Conservation (phyloP, 2,329 filamentous ascomycete species). For the Macrophomina phaseolina region DNA sequence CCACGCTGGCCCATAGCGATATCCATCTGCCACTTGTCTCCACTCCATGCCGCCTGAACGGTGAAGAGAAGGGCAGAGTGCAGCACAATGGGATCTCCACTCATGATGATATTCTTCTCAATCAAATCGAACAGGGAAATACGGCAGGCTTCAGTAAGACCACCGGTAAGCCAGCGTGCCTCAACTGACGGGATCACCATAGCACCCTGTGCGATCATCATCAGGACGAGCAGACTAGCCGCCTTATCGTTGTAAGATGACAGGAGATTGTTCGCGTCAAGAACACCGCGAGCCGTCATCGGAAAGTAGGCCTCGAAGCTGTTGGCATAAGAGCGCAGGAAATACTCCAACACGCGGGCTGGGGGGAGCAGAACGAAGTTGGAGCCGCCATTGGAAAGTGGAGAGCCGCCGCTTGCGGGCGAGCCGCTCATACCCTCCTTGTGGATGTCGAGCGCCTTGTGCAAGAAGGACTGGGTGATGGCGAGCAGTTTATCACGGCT, state of each 20-base stretch:
- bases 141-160: conserved; percentile 72
- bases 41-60: conserved; percentile 72
- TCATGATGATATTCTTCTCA: conserved; percentile 73
- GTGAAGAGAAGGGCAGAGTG: conserved; percentile 72
- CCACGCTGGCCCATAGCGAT: conserved; percentile 75
- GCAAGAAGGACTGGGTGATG: conserved; percentile 72
- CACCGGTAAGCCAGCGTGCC: conserved; percentile 68
- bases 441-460: conserved; percentile 73
- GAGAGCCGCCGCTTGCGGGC: conserved; percentile 49
- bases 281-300: conserved; percentile 62
- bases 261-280: conserved; percentile 72
- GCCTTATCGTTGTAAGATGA: conserved; percentile 66
- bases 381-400: conserved; percentile 57
- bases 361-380: conserved; percentile 71
- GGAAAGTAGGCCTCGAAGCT: conserved; percentile 71
- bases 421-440: conserved; percentile 55
- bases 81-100: conserved; percentile 67
- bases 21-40: conserved; percentile 80
- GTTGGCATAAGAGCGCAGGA: conserved; percentile 69
- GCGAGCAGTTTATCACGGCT: conserved; percentile 73
- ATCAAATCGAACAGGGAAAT: conserved; percentile 75
- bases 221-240: conserved; percentile 68
- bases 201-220: conserved; percentile 76
- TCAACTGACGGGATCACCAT: conserved; percentile 69
- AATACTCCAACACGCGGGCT: conserved; percentile 69